Evolutionary conservation across 352 stramenopile species (phyloP).

Genomic region (Pythium aquatile): DNA sequence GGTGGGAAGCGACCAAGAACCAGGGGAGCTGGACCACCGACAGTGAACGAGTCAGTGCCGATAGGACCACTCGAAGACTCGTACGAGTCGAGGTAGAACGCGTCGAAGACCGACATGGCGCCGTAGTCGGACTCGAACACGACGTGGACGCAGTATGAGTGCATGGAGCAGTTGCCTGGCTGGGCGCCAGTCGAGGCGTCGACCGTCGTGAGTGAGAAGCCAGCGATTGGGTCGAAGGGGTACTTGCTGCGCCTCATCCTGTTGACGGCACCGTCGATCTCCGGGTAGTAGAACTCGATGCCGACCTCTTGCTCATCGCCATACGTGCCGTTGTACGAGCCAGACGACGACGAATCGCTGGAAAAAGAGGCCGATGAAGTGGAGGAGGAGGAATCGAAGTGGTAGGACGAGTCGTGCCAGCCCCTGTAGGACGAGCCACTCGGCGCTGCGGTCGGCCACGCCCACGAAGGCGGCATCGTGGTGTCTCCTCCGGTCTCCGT

Average conservation of each 20-base stretch:
- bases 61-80: slow-evolving; percentile 17
- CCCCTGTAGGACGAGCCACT: background rate
- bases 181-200: background rate
- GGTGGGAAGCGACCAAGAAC: slow-evolving; percentile 28
- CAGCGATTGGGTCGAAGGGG: background rate
- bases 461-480: background rate
- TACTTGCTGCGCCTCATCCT: background rate
- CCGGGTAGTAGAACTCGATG: background rate
- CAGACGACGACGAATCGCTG: background rate
- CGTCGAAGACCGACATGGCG: slow-evolving; percentile 39
- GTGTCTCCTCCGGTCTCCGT: background rate
- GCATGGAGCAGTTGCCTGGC: background rate
- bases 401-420: background rate
- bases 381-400: background rate
- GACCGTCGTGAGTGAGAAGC: slow-evolving; percentile 1
- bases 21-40: slow-evolving; percentile 8
- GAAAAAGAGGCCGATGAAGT: background rate
- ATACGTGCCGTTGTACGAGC: background rate
- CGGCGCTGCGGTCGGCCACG: no score
- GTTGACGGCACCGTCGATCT: background rate
- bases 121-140: slow-evolving; percentile 42
- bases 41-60: slow-evolving; percentile 5
- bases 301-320: background rate
- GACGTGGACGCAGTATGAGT: slow-evolving; percentile 29
- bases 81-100: slow-evolving; percentile 39